phyloP scores from a whole-genome alignment of 495 filamentous ascomycete species.

The Hypoxylon fragiforme region DNA sequence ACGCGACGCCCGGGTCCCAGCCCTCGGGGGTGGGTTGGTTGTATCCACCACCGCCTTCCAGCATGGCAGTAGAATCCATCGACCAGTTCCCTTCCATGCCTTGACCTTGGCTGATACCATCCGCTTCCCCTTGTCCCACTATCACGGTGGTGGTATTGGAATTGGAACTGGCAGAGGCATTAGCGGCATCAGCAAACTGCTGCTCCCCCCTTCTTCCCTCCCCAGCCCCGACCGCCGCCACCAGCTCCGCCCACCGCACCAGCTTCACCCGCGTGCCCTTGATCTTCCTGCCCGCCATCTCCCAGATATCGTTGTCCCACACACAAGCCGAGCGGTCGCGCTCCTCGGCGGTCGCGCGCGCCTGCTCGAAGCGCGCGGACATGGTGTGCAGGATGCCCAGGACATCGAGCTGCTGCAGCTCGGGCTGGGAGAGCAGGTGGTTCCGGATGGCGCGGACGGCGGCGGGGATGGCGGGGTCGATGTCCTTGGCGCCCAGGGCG shows the following conservation, averaged over 20 bases:
- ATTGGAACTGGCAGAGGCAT: too few species aligned
- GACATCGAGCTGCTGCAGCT: slow-evolving; percentile 36
- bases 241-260: slow-evolving; percentile 38
- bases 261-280: slow-evolving; percentile 36
- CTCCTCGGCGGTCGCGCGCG: slow-evolving; percentile 10
- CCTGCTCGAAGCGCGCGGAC: slow-evolving; percentile 35
- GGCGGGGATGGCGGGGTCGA: slow-evolving; percentile 31
- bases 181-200: too few species aligned
- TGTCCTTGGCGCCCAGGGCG: slow-evolving; percentile 2
- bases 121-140: too few species aligned
- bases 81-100: slow-evolving; percentile 17
- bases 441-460: slow-evolving; percentile 31
- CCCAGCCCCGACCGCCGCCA: slow-evolving; percentile 14
- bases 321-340: not conserved
- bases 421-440: slow-evolving; percentile 35
- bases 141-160: too few species aligned
- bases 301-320: slow-evolving; percentile 38
- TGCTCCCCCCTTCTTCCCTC: slow-evolving; percentile 9
- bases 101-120: too few species aligned
- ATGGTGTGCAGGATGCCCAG: slow-evolving; percentile 31
- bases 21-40: not conserved
- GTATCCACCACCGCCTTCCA: slow-evolving; percentile 8
- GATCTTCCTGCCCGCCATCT: slow-evolving; percentile 35
- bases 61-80: not conserved
- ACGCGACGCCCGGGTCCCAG: slow-evolving; percentile 10